Percentiles rank a stretch among this genome's conserved stretches.
Evolutionary conservation across 345 rosid genomes (phyloP).

Genomic region (Bruguiera gymnorhiza): DNA sequence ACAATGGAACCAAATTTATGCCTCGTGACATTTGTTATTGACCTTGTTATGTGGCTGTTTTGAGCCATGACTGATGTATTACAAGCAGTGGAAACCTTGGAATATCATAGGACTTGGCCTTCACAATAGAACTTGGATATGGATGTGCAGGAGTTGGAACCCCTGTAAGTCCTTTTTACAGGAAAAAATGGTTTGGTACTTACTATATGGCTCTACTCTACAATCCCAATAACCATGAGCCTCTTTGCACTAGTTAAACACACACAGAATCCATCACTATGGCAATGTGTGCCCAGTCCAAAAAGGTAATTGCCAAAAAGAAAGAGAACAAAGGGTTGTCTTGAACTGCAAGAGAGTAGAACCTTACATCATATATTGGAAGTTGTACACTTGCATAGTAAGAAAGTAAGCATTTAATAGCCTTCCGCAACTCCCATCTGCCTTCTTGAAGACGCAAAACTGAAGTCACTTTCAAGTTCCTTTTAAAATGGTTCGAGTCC

Average conservation of each 20-base stretch:
- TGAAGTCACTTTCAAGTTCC: background rate
- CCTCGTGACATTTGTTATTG: too few species aligned
- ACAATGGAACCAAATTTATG: too few species aligned
- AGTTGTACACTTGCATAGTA: background rate
- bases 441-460: constrained; percentile 19
- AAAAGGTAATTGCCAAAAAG: background rate
- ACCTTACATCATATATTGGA: constrained; percentile 2
- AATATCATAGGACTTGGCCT: too few species aligned
- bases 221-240: background rate
- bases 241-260: background rate
- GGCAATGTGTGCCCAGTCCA: background rate
- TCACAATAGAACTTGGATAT: too few species aligned
- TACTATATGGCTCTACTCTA: background rate
- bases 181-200: too few species aligned
- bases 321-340: background rate
- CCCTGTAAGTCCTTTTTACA: too few species aligned
- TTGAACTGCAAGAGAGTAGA: background rate
- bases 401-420: constrained; percentile 25
- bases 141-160: too few species aligned
- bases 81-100: too few species aligned
- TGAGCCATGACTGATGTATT: too few species aligned
- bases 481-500: constrained; percentile 17
- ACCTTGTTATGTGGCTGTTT: too few species aligned
- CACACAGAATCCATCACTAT: background rate
- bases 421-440: constrained; percentile 39